These are phyloP conservation scores for Gaeumannomyces sp. DNA, from an alignment of 2,329 filamentous ascomycete genomes.

Conservation along the genomic window DNA sequence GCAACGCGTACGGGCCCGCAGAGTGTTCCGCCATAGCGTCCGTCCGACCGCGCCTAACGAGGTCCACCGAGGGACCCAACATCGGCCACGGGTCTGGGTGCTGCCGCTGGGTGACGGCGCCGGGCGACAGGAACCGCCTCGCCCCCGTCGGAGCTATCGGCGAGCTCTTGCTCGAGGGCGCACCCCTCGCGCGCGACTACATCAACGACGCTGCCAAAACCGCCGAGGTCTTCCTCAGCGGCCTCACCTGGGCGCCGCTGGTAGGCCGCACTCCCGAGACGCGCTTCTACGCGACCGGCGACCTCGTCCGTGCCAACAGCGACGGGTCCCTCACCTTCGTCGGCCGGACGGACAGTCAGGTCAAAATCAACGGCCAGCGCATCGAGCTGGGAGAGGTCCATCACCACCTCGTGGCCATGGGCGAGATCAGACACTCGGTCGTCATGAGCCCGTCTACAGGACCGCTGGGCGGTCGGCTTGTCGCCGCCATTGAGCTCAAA, in stretches of 20 bases:
- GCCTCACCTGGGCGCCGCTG: not conserved
- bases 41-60: not conserved
- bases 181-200: not conserved
- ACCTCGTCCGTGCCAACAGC: not conserved
- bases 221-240: not conserved
- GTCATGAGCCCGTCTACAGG: not conserved
- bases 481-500: too few relatives aligned
- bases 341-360: conserved; percentile 2
- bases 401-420: not conserved
- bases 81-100: conserved; percentile 1
- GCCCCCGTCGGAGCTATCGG: not conserved
- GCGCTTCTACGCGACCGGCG: conserved; percentile 7
- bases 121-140: not conserved
- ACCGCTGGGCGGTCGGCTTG: too few relatives aligned
- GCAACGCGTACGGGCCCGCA: not conserved
- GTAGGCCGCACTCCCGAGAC: not conserved
- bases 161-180: conserved; percentile 3
- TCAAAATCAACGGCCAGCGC: conserved; percentile 8
- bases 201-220: not conserved
- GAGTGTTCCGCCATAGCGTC: not conserved
- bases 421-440: conserved; percentile 1
- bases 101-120: not conserved
- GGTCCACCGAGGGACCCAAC: not conserved
- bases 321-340: conserved; percentile 1
- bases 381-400: conserved; percentile 10